These are phyloP conservation scores for Glutinoglossum americanum DNA, from an alignment of 495 filamentous ascomycete species.

Conservation along the genomic window DNA sequence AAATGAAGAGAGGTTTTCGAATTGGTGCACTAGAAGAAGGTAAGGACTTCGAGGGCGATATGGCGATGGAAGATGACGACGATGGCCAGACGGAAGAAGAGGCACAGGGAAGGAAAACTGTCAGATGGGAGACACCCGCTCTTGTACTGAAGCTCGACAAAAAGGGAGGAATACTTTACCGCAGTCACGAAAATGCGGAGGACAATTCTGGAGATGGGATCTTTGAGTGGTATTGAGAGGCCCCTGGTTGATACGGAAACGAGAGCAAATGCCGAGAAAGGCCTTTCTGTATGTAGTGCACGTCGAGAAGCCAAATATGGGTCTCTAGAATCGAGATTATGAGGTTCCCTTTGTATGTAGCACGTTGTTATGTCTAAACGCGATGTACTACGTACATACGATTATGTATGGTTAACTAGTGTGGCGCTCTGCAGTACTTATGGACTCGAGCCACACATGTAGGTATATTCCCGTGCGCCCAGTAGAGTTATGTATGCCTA, in stretches of 20 bases:
- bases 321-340: not conserved
- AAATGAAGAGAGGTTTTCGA: constrained; percentile 1
- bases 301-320: not conserved
- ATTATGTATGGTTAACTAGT: too few species aligned
- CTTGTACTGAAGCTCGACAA: not conserved
- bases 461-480: too few species aligned
- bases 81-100: not conserved
- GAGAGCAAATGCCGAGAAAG: too few species aligned
- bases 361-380: too few species aligned
- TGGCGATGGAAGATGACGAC: not conserved
- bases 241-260: too few species aligned
- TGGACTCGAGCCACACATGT: too few species aligned
- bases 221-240: not conserved
- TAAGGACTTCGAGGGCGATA: not conserved
- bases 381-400: too few species aligned
- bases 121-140: not conserved
- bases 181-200: not conserved
- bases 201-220: not conserved
- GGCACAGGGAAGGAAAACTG: not conserved
- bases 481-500: too few species aligned
- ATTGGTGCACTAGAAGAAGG: not conserved
- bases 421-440: too few species aligned
- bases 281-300: not conserved
- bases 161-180: not conserved
- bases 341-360: too few species aligned